phyloP scores from a whole-genome alignment of 306 rosid genomes.

The Leucaena leucocephala region DNA sequence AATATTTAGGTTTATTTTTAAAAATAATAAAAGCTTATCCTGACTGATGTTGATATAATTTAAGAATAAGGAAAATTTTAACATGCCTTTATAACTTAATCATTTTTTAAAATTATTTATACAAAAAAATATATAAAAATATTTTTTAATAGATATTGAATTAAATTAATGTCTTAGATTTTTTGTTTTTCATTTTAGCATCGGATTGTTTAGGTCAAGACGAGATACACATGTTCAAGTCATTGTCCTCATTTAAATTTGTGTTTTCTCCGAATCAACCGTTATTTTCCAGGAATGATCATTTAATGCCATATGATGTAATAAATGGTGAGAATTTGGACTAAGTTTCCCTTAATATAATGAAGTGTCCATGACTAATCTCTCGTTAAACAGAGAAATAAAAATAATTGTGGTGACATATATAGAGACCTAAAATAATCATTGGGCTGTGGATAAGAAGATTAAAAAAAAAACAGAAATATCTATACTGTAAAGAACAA shows the following conservation, averaged over 20 bases:
- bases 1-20: no score
- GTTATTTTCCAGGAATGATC: background rate
- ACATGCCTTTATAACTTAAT: no score
- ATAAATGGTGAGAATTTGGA: background rate
- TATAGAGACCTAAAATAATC: background rate
- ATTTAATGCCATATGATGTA: background rate
- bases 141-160: no score
- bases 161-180: background rate
- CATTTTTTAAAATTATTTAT: no score
- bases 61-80: no score
- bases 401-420: background rate
- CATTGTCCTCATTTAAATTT: background rate
- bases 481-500: no score
- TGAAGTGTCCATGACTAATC: background rate
- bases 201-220: background rate
- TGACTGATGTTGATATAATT: no score
- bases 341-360: background rate
- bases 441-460: no score
- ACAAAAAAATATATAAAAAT: no score
- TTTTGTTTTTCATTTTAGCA: background rate
- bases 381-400: background rate
- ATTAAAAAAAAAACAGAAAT: no score
- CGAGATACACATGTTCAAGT: background rate
- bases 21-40: no score
- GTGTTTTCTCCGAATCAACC: slow-evolving; percentile 1